Conservation (phyloP, 176 grass and related monocot genomes). For the Juncus inflexus region DNA sequence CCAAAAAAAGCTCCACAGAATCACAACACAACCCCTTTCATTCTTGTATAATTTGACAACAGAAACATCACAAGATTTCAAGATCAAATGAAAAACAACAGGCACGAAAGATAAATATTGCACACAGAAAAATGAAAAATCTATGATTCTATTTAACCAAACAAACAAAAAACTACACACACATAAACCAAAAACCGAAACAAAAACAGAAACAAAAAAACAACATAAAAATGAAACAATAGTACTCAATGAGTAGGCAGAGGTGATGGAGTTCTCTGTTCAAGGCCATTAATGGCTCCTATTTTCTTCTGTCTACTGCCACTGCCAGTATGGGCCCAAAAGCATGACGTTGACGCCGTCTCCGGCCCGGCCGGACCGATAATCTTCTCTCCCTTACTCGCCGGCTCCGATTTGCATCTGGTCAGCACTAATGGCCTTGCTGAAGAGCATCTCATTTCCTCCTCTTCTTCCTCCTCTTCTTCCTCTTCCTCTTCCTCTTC, state of each 20-base stretch:
- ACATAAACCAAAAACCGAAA: conserved; percentile 3
- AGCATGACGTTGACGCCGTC: conserved; percentile 45
- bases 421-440: conserved; percentile 72
- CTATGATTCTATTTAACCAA: too few relatives aligned
- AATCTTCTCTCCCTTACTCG: conserved; percentile 46
- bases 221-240: not conserved
- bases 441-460: conserved; percentile 73
- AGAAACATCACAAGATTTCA: too few relatives aligned
- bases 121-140: not conserved
- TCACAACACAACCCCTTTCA: too few relatives aligned
- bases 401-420: conserved; percentile 89
- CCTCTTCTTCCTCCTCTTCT: conserved; percentile 38
- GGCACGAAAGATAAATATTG: conserved; percentile 12
- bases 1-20: too few relatives aligned
- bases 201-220: conserved; percentile 1
- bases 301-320: conserved; percentile 46
- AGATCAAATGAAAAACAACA: conserved; percentile 7
- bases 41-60: too few relatives aligned
- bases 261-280: conserved; percentile 23
- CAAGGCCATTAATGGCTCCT: conserved; percentile 17
- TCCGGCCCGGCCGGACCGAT: conserved; percentile 25
- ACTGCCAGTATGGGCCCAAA: conserved; percentile 62
- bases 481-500: not conserved
- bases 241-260: conserved; percentile 11
- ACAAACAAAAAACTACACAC: too few relatives aligned